A percentile compares a stretch with the other conserved stretches of the same genome.
These are phyloP conservation scores for Glycine soja DNA, from an alignment of 306 rosid species.

Conservation along the genomic window DNA sequence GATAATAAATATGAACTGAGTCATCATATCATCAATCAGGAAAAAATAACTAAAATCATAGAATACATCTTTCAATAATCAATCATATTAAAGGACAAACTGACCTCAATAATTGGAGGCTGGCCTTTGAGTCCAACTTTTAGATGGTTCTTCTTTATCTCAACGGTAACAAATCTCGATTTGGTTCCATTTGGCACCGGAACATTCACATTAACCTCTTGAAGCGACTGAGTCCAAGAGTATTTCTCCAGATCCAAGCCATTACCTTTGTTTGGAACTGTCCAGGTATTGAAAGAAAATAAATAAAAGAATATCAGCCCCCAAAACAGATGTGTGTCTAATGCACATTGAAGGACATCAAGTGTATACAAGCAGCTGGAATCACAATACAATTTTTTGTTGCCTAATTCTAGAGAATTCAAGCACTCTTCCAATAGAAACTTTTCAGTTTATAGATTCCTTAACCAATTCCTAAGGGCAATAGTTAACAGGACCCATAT, in stretches of 20 bases:
- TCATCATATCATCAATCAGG: not conserved
- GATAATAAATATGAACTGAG: not conserved
- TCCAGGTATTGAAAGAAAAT: slow-evolving; percentile 1
- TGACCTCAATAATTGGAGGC: slow-evolving; percentile 88
- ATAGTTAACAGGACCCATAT: no score
- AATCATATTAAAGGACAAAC: slow-evolving; percentile 30
- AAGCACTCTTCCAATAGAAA: no score
- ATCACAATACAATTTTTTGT: no score
- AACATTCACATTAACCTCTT: slow-evolving; percentile 72
- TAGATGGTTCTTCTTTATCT: slow-evolving; percentile 83
- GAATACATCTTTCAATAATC: not conserved
- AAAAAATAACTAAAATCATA: not conserved
- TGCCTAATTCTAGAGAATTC: no score
- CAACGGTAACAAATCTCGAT: slow-evolving; percentile 69
- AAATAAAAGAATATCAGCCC: not conserved
- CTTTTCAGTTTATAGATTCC: no score
- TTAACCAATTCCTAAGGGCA: no score
- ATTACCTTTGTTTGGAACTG: slow-evolving; percentile 86
- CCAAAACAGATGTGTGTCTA: not conserved
- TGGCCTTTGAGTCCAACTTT: slow-evolving; percentile 95
- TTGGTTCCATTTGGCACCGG: slow-evolving; percentile 90
- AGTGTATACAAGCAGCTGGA: no score
- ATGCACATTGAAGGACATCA: not conserved
- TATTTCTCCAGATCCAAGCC: slow-evolving; percentile 88
- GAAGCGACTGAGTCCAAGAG: slow-evolving; percentile 93